Base-by-base conservation (phyloP, 1,284 basidiomycete genomes). In the Athelia sp. region DNA sequence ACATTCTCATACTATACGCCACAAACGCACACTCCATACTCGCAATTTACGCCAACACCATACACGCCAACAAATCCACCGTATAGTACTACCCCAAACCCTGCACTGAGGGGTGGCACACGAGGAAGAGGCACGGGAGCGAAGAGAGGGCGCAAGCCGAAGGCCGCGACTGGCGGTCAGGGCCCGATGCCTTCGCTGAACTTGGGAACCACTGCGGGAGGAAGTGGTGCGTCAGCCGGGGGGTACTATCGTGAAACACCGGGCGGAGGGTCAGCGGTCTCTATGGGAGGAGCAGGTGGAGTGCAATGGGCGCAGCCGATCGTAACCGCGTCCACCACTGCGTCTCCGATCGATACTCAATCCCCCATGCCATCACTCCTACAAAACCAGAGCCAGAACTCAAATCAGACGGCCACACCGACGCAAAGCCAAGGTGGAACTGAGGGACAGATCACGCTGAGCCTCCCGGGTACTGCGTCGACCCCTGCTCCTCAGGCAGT, bases 401-500 rank as follows among this genome's bases (percentile, higher is more conserved):
- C n/a, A n/a, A n/a, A n/a, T n/a, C n/a, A n/a, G n/a, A n/a, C n/a
- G n/a, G n/a, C n/a, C n/a, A n/a, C 26, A 13, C 26, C 26, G 26
- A 29, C 26, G 26, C 26, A 29, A 13, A 13, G 26, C n/a, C 9
- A 8, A 13, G 26, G 26, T 13, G 26, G 26, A 29, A 17, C 22
- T 43, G 26, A 29, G 26, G 26, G 26, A 4, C 26, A 29, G 26
- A 29, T 29, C 6, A 13, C 26, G 26, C 50, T 65, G 26, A 62
- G 57, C 34, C 56, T 65, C 10, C 61, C 60, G 18, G 64, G 63
- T 10, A 48, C 26, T 4, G 26, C 26, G 26, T 29, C 26, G 6
- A 29, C 26, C 26, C 26, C 26, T 13, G 26, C 26, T 4, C 26
- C 26, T 42, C 44, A 45, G 55, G 40, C 24, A 38, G 53, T 24